Evolutionary conservation across 768 basidiomycete species (phyloP), one percentile per base, ranked within the genome.

Genomic region (Mycena filopes): DNA sequence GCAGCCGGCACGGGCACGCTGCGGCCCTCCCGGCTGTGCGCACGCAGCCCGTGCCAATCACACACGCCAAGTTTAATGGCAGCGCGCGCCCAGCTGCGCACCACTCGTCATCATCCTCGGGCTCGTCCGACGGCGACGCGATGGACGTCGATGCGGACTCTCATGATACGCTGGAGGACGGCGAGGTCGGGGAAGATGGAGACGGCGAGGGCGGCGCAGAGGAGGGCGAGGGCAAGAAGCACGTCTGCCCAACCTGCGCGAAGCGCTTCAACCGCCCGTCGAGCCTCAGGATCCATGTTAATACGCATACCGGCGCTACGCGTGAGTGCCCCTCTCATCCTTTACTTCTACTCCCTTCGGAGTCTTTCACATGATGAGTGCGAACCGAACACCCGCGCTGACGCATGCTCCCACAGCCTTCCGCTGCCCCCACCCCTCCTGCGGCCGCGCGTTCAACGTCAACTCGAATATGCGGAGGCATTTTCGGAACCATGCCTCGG

Each of bases 381-480:
- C n/a, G n/a, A n/a, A n/a, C n/a, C n/a, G n/a, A n/a, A n/a, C n/a
- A n/a, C n/a, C n/a, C n/a, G n/a, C n/a, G n/a, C n/a, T n/a, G n/a
- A n/a, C n/a, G n/a, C n/a, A n/a, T n/a, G n/a, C n/a, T n/a, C n/a
- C n/a, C n/a, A 3, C 29, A 63, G 93, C 91, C 25, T 92, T 90
- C 78, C 82, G 85, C 43, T 94, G 92, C 70, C 89, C 90, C 6
- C 89, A 81, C 81, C 90, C 88, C 6, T 84, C 87, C 45, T 93
- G 92, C 73, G 89, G 89, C 41, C 84, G 90, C 36, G 86, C 89
- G 62, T 94, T 94, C 78, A 93, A 92, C 67, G 93, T 93, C 54
- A 92, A 92, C 73, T 92, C 90, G 0, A 94, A 94, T 74, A 93
- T 93, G 92, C 84, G 92, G 29, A 81, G 92, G 11, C 92, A 94